phyloP scores from a whole-genome alignment of 2,329 filamentous ascomycete genomes.

The Zarea fungicola region DNA sequence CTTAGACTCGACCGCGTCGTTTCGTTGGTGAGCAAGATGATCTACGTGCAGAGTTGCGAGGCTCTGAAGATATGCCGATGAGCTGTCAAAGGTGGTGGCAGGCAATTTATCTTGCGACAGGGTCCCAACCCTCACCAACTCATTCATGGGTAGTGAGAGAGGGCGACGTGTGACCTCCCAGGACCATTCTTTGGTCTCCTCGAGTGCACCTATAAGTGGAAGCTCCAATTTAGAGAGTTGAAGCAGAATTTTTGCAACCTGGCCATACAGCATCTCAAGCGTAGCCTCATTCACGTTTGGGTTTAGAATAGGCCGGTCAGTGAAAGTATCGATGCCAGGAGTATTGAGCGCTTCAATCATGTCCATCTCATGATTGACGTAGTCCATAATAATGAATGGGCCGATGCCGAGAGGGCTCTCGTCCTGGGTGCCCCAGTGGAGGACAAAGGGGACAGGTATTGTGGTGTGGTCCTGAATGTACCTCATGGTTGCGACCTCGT shows the following conservation, averaged over 20 bases:
- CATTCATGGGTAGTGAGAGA: not conserved
- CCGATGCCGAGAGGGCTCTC: conserved; percentile 16
- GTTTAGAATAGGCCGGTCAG: not conserved
- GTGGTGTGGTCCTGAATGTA: conserved; percentile 15
- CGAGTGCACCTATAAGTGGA: not conserved
- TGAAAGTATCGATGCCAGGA: not conserved
- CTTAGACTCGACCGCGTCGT: not conserved
- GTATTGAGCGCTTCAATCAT: conserved; percentile 1
- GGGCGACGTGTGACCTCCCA: not conserved
- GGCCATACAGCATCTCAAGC: not conserved
- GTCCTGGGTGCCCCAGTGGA: conserved; percentile 14
- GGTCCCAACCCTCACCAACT: not conserved
- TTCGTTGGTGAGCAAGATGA: not conserved
- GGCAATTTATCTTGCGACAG: not conserved
- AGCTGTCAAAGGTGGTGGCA: not conserved
- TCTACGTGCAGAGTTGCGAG: not conserved
- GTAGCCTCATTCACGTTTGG: not conserved
- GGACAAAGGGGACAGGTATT: conserved; percentile 15
- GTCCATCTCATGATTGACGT: conserved; percentile 9
- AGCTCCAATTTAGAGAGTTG: not conserved
- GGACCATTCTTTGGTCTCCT: not conserved
- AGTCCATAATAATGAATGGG: conserved; percentile 16
- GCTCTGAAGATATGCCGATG: not conserved
- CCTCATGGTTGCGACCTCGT: conserved; percentile 14
- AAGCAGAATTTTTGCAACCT: not conserved